Percentiles rank a stretch among this genome's conserved stretches.
Evolutionary conservation across 257 asterid species (phyloP).

Genomic region (Przewalskia tangutica): DNA sequence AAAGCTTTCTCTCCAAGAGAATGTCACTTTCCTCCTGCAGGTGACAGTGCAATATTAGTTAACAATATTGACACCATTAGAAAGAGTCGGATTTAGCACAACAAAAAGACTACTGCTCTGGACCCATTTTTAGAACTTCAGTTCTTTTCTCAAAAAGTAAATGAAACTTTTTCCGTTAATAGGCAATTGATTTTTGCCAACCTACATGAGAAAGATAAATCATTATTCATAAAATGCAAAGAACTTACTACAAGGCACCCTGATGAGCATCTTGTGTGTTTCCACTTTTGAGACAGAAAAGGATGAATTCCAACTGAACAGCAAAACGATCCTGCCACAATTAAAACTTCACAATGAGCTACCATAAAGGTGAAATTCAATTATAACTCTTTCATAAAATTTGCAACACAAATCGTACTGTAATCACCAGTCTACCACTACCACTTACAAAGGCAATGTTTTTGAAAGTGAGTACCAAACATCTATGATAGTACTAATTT

Average conservation of each 20-base stretch:
- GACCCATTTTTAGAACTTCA: neutral
- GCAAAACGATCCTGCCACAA: conserved; percentile 51
- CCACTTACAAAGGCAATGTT: neutral
- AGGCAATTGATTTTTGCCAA: neutral
- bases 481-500: neutral
- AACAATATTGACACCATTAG: neutral
- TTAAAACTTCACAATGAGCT: conserved; percentile 5
- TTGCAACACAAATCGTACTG: neutral
- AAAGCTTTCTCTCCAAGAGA: neutral
- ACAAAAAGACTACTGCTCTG: neutral
- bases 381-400: neutral
- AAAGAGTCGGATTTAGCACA: neutral
- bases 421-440: neutral
- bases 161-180: neutral
- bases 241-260: conserved; percentile 44
- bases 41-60: neutral
- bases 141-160: neutral
- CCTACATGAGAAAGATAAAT: neutral
- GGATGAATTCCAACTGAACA: conserved; percentile 51
- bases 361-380: neutral
- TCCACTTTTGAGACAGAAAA: conserved; percentile 45
- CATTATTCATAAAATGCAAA: neutral
- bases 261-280: conserved; percentile 37
- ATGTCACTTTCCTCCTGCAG: neutral
- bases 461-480: neutral